Conservation (phyloP, 257 asterid species). For the Solanum corneliomulleri region DNA sequence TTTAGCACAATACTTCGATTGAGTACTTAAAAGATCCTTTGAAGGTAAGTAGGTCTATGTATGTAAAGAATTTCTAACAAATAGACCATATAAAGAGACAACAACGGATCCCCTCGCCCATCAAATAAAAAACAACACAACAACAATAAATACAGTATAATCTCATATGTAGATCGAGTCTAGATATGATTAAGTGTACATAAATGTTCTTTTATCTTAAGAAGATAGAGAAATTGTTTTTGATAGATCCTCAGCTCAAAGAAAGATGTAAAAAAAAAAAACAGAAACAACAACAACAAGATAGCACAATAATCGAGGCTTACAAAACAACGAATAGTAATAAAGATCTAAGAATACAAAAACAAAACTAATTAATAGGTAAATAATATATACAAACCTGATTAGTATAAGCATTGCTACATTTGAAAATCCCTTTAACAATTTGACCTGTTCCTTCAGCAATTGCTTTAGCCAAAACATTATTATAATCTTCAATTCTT, state of each 20-base stretch:
- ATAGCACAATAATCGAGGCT: too few relatives aligned
- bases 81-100: neutral
- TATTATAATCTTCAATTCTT: conserved; percentile 51
- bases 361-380: neutral
- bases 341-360: neutral
- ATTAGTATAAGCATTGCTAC: conserved; percentile 64
- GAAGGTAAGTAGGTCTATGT: neutral
- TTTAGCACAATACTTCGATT: neutral
- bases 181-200: neutral
- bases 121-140: neutral
- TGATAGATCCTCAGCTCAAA: neutral
- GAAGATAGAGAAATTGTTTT: neutral
- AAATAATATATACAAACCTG: conserved; percentile 21
- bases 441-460: conserved; percentile 79
- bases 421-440: conserved; percentile 62
- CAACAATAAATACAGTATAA: neutral
- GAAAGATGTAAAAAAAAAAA: neutral
- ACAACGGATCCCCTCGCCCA: neutral
- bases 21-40: neutral
- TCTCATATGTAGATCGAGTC: neutral
- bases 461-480: conserved; percentile 62
- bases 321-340: neutral
- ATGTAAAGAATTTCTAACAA: neutral
- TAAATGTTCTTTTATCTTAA: neutral
- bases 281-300: neutral